phyloP scores from a whole-genome alignment of 1,139 yeast genomes.

The Meyerozyma sp. region DNA sequence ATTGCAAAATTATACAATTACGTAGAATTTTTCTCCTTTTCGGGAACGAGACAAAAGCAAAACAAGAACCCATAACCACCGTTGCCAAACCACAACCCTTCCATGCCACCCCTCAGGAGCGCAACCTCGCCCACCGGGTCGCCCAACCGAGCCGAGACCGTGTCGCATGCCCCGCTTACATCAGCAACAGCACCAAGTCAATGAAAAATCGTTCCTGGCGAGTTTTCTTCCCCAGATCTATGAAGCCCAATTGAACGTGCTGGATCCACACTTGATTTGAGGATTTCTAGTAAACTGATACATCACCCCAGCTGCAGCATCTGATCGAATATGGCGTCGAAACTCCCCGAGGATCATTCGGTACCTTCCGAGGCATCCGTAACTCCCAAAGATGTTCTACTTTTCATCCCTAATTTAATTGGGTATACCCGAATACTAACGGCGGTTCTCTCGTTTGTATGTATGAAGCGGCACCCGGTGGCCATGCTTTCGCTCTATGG shows the following conservation, averaged over 20 bases:
- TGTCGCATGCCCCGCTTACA: neutral
- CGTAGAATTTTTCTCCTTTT: neutral
- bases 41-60: too few relatives aligned
- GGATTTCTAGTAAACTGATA: neutral
- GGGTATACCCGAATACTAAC: conserved; percentile 83
- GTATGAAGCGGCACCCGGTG: conserved; percentile 81
- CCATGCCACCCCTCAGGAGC: too few relatives aligned
- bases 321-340: neutral
- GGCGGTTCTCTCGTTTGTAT: conserved; percentile 70
- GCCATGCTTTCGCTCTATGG: conserved; percentile 75
- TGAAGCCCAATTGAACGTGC: neutral
- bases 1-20: neutral
- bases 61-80: too few relatives aligned
- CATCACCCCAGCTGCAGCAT: neutral
- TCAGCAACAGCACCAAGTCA: neutral
- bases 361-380: conserved; percentile 7
- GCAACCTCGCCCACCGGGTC: neutral
- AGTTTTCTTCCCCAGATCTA: conserved; percentile 1
- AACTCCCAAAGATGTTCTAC: conserved; percentile 50
- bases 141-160: neutral
- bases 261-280: neutral
- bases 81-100: too few relatives aligned
- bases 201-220: neutral
- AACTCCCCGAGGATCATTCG: neutral
- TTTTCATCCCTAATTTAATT: conserved; percentile 85